These are phyloP conservation scores for Calocybe gambosa DNA, from an alignment of 1,284 basidiomycete genomes.

Conservation along the genomic window DNA sequence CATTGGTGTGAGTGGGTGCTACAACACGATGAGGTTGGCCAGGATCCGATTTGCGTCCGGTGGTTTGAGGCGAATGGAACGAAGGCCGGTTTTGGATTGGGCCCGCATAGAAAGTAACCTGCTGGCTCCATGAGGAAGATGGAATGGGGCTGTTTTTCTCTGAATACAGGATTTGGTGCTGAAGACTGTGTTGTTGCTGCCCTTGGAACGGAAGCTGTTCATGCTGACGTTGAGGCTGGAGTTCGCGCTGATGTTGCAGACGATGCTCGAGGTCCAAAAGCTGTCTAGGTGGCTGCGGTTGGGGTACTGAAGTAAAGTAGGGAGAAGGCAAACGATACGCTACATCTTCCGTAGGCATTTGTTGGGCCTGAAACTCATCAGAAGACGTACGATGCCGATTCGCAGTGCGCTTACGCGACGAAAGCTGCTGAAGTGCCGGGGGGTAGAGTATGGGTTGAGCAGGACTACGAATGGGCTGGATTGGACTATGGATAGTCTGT, in stretches of 20 bases:
- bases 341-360: constrained; percentile 9
- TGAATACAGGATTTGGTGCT: constrained; percentile 13
- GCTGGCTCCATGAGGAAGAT: constrained; percentile 9
- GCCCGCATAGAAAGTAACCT: constrained; percentile 16
- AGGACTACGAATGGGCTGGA: constrained; percentile 2
- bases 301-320: constrained; percentile 8
- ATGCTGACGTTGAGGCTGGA: constrained; percentile 17
- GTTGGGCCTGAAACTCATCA: constrained; percentile 9
- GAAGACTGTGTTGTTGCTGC: constrained; percentile 17
- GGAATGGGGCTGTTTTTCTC: constrained; percentile 8
- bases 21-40: constrained; percentile 9
- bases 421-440: constrained; percentile 7
- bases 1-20: constrained; percentile 2
- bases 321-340: constrained; percentile 12
- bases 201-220: constrained; percentile 20
- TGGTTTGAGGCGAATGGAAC: constrained; percentile 1
- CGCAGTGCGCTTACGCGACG: constrained; percentile 7
- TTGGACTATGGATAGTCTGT: constrained; percentile 6
- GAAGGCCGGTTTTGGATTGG: constrained; percentile 5
- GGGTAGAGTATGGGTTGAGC: constrained; percentile 2
- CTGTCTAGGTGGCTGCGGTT: constrained; percentile 10
- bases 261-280: constrained; percentile 12
- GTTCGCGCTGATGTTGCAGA: constrained; percentile 14
- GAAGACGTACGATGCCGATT: constrained; percentile 6
- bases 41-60: constrained; percentile 17